phyloP scores from a whole-genome alignment of 768 basidiomycete species.

The Grammothele lineata region DNA sequence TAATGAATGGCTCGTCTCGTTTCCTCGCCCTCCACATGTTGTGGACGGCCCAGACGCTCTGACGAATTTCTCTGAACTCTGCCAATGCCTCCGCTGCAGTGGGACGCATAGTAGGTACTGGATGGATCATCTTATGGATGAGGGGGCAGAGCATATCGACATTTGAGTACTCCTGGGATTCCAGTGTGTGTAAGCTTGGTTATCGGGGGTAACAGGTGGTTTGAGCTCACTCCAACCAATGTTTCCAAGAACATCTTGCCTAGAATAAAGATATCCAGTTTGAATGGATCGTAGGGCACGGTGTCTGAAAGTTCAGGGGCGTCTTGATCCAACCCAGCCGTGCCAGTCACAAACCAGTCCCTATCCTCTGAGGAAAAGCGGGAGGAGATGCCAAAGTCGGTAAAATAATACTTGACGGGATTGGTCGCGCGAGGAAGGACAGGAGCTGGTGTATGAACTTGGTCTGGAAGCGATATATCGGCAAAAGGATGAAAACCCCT shows the following conservation, averaged over 20 bases:
- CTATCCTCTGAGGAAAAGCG: constrained; percentile 4
- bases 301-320: constrained; percentile 16
- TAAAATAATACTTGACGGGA: constrained; percentile 22
- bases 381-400: constrained; percentile 25
- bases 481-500: constrained; percentile 18
- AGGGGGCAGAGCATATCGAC: constrained; percentile 6
- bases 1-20: too few species aligned
- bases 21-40: background rate
- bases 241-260: constrained; percentile 20
- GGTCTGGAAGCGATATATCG: background rate
- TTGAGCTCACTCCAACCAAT: too few species aligned
- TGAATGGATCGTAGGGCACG: constrained; percentile 23
- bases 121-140: background rate
- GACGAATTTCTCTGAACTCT: background rate
- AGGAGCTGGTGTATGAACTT: background rate
- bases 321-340: constrained; percentile 10
- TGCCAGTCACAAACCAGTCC: constrained; percentile 11
- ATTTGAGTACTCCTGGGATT: constrained; percentile 3
- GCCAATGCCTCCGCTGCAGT: constrained; percentile 1
- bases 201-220: too few species aligned
- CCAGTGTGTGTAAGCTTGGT: too few species aligned
- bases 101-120: background rate
- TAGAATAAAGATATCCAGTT: constrained; percentile 20
- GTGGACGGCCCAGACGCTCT: background rate
- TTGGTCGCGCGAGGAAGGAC: background rate